Percentiles rank a stretch among this genome's conserved stretches.
phyloP scores from a whole-genome alignment of 495 filamentous ascomycete species.

The Physcia stellaris region DNA sequence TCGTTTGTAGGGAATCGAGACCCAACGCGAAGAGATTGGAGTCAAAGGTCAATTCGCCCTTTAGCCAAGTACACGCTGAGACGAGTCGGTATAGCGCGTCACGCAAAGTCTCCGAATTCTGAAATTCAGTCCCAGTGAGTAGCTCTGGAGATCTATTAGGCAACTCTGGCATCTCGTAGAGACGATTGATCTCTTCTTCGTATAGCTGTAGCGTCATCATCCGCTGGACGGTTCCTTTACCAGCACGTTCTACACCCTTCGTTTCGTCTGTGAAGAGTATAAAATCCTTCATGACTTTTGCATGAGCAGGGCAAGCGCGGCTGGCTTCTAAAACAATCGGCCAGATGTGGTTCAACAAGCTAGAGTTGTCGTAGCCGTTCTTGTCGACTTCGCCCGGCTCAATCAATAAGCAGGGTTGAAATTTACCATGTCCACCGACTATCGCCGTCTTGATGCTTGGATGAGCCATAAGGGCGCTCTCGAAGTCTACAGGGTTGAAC shows the following conservation, averaged over 20 bases:
- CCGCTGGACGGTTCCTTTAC: conserved; percentile 43
- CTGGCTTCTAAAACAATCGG: conserved; percentile 24
- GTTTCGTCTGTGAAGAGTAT: conserved; percentile 28
- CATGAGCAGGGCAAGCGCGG: conserved; percentile 11
- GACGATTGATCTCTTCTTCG: conserved; percentile 34
- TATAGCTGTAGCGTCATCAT: conserved; percentile 34
- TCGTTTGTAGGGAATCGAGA: conserved; percentile 38
- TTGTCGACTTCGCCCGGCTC: conserved; percentile 29
- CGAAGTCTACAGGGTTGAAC: conserved; percentile 40
- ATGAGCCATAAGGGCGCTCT: conserved; percentile 28
- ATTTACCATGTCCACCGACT: conserved; percentile 34
- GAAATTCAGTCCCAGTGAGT: neutral
- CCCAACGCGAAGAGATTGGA: conserved; percentile 29
- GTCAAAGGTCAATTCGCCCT: neutral
- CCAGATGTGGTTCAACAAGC: conserved; percentile 26
- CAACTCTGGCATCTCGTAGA: conserved; percentile 22
- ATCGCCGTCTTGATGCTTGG: conserved; percentile 33
- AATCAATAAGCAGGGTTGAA: conserved; percentile 34
- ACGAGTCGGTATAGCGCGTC: conserved; percentile 1
- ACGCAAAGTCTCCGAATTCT: neutral
- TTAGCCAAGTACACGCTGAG: neutral
- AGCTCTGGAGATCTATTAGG: neutral
- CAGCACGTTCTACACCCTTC: conserved; percentile 32
- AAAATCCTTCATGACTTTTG: conserved; percentile 2
- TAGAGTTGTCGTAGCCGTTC: conserved; percentile 15